A percentile compares a stretch with the other conserved stretches of the same genome.
Conservation (phyloP, 2,329 filamentous ascomycete genomes). For the Beauveria varroae region DNA sequence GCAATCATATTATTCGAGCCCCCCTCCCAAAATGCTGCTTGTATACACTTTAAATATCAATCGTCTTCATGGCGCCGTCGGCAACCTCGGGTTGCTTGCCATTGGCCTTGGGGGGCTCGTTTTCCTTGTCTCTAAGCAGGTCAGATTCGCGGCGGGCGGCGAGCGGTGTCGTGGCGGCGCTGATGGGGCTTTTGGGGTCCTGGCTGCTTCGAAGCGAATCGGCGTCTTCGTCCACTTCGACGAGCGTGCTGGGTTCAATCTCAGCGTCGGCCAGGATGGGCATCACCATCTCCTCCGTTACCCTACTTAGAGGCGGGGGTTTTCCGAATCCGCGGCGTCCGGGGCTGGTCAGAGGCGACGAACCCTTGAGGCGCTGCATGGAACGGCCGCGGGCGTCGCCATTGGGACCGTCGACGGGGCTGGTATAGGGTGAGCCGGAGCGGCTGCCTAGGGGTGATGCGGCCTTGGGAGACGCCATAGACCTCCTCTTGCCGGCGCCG, state of each 20-base stretch:
- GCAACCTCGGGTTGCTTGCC: constrained; percentile 36
- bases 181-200: constrained; percentile 27
- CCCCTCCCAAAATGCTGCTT: constrained; percentile 12
- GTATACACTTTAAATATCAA: constrained; percentile 43
- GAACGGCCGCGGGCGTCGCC: constrained; percentile 61
- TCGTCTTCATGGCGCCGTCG: constrained; percentile 53
- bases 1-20: constrained; percentile 10
- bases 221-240: constrained; percentile 52
- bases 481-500: constrained; percentile 43
- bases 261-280: constrained; percentile 30
- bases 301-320: constrained; percentile 64
- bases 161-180: constrained; percentile 17
- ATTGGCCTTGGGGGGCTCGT: constrained; percentile 29
- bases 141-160: constrained; percentile 28
- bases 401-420: constrained; percentile 59
- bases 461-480: constrained; percentile 36
- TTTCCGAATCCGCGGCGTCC: constrained; percentile 60
- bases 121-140: constrained; percentile 32
- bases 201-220: constrained; percentile 44
- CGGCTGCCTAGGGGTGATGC: constrained; percentile 41
- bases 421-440: constrained; percentile 56
- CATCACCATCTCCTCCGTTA: constrained; percentile 57
- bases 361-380: constrained; percentile 59
- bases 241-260: constrained; percentile 41
- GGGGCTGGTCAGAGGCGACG: constrained; percentile 56